These are phyloP conservation scores for Globisporangium spinosum DNA, from an alignment of 352 stramenopile species.

Conservation along the genomic window DNA sequence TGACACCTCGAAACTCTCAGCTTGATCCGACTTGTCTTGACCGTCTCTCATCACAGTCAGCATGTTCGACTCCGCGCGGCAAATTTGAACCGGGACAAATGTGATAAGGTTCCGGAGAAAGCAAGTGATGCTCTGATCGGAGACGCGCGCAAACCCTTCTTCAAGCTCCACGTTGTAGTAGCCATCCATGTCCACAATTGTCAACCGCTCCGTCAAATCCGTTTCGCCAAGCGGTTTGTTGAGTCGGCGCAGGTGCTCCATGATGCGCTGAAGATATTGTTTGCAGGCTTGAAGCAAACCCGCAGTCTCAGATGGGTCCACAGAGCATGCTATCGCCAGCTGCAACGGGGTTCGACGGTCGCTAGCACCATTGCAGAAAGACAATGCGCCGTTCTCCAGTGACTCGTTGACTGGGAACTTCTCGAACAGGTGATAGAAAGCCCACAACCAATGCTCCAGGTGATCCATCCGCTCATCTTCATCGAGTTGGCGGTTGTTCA, in stretches of 20 bases:
- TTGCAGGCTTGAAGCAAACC: not conserved
- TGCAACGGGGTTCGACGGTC: slow-evolving; percentile 15
- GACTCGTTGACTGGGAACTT: slow-evolving; percentile 43
- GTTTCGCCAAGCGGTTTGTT: slow-evolving; percentile 53
- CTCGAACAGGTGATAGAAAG: slow-evolving; percentile 47
- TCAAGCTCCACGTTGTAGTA: slow-evolving; percentile 4
- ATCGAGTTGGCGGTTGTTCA: slow-evolving; percentile 9
- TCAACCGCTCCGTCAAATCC: slow-evolving; percentile 21
- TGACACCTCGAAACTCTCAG: slow-evolving; percentile 22
- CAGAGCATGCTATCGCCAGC: slow-evolving; percentile 20
- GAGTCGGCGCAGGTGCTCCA: slow-evolving; percentile 44
- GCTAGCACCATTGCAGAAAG: not conserved
- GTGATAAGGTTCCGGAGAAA: slow-evolving; percentile 51
- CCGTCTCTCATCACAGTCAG: slow-evolving; percentile 52
- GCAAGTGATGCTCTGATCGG: slow-evolving; percentile 2
- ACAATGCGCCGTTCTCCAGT: not conserved
- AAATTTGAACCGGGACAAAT: slow-evolving; percentile 74
- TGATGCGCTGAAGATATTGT: slow-evolving; percentile 35
- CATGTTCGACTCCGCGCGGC: slow-evolving; percentile 54
- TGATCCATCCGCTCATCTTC: slow-evolving; percentile 11
- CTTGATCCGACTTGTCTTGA: slow-evolving; percentile 22
- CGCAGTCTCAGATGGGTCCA: too few species aligned
- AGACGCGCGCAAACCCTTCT: slow-evolving; percentile 10
- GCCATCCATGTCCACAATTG: not conserved
- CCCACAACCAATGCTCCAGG: slow-evolving; percentile 24